phyloP scores from a whole-genome alignment of 768 basidiomycete species.

The Fomitopsis pulvina region DNA sequence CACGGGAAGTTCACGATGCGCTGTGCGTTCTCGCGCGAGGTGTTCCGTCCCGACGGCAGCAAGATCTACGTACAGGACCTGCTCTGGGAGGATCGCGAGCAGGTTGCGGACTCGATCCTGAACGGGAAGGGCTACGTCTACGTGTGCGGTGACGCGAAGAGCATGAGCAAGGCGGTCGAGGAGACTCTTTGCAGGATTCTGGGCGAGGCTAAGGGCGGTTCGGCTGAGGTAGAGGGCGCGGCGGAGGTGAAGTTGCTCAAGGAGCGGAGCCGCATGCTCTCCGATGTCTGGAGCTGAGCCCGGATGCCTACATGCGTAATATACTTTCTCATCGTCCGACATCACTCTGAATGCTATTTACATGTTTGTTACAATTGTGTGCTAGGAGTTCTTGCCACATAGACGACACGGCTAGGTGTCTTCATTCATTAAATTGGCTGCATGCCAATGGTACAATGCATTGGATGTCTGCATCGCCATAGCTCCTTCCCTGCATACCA shows the following conservation, averaged over 20 bases:
- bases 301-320: neutral
- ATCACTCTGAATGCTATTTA: no score
- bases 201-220: conserved; percentile 91
- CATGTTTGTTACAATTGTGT: no score
- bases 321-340: no score
- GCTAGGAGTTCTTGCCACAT: no score
- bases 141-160: conserved; percentile 95
- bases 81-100: conserved; percentile 79
- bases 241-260: conserved; percentile 94
- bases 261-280: conserved; percentile 81
- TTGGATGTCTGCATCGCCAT: no score
- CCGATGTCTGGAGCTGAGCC: conserved; percentile 66
- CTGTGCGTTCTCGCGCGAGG: conserved; percentile 86
- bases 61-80: conserved; percentile 99
- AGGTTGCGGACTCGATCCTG: conserved; percentile 82
- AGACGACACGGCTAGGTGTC: no score
- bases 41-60: conserved; percentile 83
- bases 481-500: no score
- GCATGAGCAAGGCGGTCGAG: conserved; percentile 95
- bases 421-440: no score
- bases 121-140: conserved; percentile 97
- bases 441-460: no score
- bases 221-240: conserved; percentile 77
- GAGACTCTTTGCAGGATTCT: conserved; percentile 78
- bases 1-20: conserved; percentile 89